Percentiles rank a stretch among this genome's conserved stretches.
These are phyloP conservation scores for Colletotrichum higginsianum DNA, from an alignment of 2,329 filamentous ascomycete species.

Conservation along the genomic window DNA sequence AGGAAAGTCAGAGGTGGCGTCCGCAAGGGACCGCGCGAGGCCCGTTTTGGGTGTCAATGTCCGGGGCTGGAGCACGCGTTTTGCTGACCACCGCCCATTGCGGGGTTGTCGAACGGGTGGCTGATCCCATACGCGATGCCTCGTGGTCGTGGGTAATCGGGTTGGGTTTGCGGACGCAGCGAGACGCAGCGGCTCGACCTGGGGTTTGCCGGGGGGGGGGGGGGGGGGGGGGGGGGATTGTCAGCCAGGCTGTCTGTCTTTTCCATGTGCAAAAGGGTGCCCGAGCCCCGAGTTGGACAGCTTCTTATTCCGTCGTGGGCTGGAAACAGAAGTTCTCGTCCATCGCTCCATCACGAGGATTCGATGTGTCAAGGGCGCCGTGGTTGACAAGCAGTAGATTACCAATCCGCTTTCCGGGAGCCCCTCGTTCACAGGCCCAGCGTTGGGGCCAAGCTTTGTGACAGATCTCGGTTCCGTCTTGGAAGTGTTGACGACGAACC, in stretches of 20 bases:
- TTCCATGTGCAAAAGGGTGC: not conserved
- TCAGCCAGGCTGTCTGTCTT: not conserved
- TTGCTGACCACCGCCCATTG: not conserved
- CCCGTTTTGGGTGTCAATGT: conserved; percentile 32
- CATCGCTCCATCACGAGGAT: too few species aligned
- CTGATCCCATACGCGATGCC: not conserved
- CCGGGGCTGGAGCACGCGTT: conserved; percentile 26
- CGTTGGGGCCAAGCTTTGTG: not conserved
- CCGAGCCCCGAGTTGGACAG: not conserved
- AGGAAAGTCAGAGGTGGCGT: not conserved
- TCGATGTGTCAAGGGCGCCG: conserved; percentile 5
- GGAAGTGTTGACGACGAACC: conserved; percentile 2
- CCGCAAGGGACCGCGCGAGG: not conserved
- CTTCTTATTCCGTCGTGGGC: conserved; percentile 16
- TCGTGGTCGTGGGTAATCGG: not conserved
- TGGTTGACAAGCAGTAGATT: not conserved
- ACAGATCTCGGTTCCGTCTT: conserved; percentile 13
- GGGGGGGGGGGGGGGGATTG: not conserved
- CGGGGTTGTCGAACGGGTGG: not conserved
- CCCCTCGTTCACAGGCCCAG: too few species aligned
- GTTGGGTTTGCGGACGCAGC: not conserved
- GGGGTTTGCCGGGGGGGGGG: not conserved
- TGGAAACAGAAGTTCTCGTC: conserved; percentile 1
- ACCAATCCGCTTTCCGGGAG: too few species aligned
- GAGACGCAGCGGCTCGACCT: not conserved